Percentiles rank a stretch among this genome's conserved stretches.
These are phyloP conservation scores for Ophiocordyceps camponoti-saundersi DNA, from an alignment of 2,329 filamentous ascomycete species.

Conservation along the genomic window DNA sequence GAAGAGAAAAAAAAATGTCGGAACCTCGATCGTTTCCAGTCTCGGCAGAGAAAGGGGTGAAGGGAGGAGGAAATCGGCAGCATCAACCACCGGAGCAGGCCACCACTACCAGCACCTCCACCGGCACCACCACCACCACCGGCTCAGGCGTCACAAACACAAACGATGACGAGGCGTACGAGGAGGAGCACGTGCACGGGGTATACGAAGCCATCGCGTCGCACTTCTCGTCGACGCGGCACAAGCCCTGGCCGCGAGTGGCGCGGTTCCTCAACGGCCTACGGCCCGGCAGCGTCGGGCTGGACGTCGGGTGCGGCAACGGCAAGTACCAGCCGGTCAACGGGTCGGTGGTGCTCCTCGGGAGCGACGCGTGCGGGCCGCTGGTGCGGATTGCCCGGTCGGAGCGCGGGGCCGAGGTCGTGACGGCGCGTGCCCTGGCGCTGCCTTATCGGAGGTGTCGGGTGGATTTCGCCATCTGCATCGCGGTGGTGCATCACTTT, in stretches of 20 bases:
- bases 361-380: conserved; percentile 59
- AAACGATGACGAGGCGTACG: conserved; percentile 35
- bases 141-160: not conserved
- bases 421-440: conserved; percentile 69
- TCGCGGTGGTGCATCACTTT: conserved; percentile 88
- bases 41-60: not conserved
- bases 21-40: not conserved
- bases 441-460: conserved; percentile 52
- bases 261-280: conserved; percentile 56
- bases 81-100: too few relatives aligned
- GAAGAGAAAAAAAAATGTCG: not conserved
- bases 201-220: conserved; percentile 80
- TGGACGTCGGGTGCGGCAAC: conserved; percentile 92
- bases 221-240: conserved; percentile 66
- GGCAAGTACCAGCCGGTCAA: conserved; percentile 87
- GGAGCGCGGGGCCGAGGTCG: conserved; percentile 38
- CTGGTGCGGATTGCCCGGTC: conserved; percentile 32
- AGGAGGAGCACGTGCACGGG: conserved; percentile 72
- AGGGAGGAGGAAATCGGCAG: not conserved
- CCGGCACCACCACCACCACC: not conserved
- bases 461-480: conserved; percentile 76
- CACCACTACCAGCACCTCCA: too few relatives aligned
- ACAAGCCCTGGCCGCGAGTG: conserved; percentile 86
- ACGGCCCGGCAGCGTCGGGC: conserved; percentile 55
- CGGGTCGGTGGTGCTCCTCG: conserved; percentile 59